A percentile compares a stretch with the other conserved stretches of the same genome.
These are phyloP conservation scores for Verticillium nubilum DNA, from an alignment of 2,329 filamentous ascomycete genomes.

Conservation along the genomic window DNA sequence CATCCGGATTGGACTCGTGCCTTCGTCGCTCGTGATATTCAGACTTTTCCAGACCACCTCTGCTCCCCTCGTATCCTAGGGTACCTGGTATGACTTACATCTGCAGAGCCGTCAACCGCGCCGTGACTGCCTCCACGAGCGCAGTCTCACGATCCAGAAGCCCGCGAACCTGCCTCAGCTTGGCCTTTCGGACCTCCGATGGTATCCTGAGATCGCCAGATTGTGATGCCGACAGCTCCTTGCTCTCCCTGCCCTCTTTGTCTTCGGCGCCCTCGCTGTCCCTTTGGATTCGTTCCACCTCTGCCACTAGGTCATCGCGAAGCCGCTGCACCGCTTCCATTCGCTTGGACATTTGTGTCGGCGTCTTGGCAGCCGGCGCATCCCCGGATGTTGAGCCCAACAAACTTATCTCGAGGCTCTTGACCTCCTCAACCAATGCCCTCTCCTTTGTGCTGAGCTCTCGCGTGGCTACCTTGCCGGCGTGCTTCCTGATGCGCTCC, in stretches of 20 bases:
- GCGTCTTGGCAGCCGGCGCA: constrained; percentile 1
- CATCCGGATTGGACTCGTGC: not conserved
- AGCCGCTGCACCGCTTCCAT: constrained; percentile 51
- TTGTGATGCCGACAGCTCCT: constrained; percentile 23
- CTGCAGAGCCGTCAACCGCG: constrained; percentile 54
- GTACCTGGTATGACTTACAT: constrained; percentile 3
- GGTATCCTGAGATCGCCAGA: constrained; percentile 45
- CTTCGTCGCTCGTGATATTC: not conserved
- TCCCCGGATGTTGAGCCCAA: constrained; percentile 18
- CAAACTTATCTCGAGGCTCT: constrained; percentile 49
- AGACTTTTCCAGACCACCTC: not conserved
- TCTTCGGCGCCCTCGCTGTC: constrained; percentile 14
- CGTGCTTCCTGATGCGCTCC: constrained; percentile 47
- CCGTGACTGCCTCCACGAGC: constrained; percentile 61
- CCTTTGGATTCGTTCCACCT: constrained; percentile 39
- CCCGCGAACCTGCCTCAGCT: constrained; percentile 57
- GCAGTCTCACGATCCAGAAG: constrained; percentile 62
- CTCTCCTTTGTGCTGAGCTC: constrained; percentile 40
- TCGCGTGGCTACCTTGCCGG: constrained; percentile 33
- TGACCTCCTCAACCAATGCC: constrained; percentile 39
- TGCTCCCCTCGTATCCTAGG: not conserved
- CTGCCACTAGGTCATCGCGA: constrained; percentile 45
- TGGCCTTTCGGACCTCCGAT: constrained; percentile 54
- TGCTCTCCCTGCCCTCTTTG: constrained; percentile 12
- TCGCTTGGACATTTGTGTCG: constrained; percentile 48